Conservation (phyloP, 805 yeast genomes). For the Metschnikowia gruessii region DNA sequence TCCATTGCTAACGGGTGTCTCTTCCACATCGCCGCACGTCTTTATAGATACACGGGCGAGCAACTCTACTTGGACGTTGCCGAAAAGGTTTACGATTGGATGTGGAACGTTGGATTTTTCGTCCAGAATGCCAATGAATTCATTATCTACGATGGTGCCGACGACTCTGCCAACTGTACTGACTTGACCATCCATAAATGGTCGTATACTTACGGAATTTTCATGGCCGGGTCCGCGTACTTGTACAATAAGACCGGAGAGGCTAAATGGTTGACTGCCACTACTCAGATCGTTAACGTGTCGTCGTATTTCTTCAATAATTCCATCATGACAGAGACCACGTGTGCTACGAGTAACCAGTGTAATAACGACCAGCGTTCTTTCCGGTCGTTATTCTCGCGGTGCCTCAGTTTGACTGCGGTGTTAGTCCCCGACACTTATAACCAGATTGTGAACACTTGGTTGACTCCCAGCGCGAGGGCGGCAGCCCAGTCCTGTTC, state of each 20-base stretch:
- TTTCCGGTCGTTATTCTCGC: constrained; percentile 65
- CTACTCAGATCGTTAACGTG: constrained; percentile 36
- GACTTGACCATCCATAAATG: constrained; percentile 52
- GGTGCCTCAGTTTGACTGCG: constrained; percentile 60
- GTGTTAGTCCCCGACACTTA: constrained; percentile 49
- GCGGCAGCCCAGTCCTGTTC: constrained; percentile 71
- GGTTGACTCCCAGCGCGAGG: constrained; percentile 46
- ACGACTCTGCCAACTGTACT: constrained; percentile 42
- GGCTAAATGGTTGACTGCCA: constrained; percentile 40
- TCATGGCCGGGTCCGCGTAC: constrained; percentile 68
- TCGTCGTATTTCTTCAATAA: constrained; percentile 38
- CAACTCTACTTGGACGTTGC: constrained; percentile 41
- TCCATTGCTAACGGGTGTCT: constrained; percentile 45
- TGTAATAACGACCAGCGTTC: constrained; percentile 79
- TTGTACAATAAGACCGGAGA: constrained; percentile 60
- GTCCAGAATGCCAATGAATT: constrained; percentile 24
- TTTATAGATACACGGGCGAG: constrained; percentile 42
- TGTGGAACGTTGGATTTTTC: constrained; percentile 30
- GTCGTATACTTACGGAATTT: constrained; percentile 70
- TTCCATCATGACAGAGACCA: constrained; percentile 56
- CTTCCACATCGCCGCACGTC: constrained; percentile 44
- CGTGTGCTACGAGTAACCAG: constrained; percentile 50
- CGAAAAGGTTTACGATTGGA: constrained; percentile 45
- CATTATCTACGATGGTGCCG: constrained; percentile 49
- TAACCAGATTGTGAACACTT: constrained; percentile 32